These are phyloP conservation scores for Gautieria morchelliformis DNA, from an alignment of 768 basidiomycete species.

Conservation along the genomic window DNA sequence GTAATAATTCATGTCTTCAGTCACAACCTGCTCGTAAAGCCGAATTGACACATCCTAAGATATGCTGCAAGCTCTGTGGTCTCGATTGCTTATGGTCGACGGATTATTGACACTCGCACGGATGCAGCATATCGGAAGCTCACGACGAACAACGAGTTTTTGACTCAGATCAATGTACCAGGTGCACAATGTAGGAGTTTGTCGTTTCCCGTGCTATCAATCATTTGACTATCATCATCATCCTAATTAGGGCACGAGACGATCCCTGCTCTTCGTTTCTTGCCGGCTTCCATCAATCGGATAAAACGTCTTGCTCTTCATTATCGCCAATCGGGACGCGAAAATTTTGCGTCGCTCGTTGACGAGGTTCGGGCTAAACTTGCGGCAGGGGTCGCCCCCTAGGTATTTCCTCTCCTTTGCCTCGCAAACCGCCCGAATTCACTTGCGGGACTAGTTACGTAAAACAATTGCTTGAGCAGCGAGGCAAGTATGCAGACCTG, in stretches of 20 bases:
- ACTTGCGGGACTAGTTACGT: neutral
- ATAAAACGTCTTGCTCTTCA: slow-evolving; percentile 9
- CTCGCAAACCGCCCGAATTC: neutral
- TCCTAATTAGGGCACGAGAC: slow-evolving; percentile 12
- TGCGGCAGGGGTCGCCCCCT: slow-evolving; percentile 9
- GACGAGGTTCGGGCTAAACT: slow-evolving; percentile 11
- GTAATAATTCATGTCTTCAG: neutral
- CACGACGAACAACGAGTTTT: slow-evolving; percentile 4
- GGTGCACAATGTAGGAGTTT: slow-evolving; percentile 10
- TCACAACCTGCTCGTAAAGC: neutral
- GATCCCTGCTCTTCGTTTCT: slow-evolving; percentile 7
- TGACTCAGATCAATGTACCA: slow-evolving; percentile 10
- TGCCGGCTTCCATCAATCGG: slow-evolving; percentile 11
- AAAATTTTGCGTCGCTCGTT: slow-evolving; percentile 8
- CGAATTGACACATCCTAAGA: neutral
- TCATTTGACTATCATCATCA: neutral
- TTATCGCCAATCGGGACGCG: slow-evolving; percentile 5
- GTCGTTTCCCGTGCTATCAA: neutral
- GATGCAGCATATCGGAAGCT: slow-evolving; percentile 10
- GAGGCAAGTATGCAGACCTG: slow-evolving; percentile 6
- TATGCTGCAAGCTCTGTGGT: slow-evolving; percentile 12
- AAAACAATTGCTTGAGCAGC: slow-evolving; percentile 9
- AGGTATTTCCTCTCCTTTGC: neutral
- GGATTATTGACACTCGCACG: slow-evolving; percentile 6
- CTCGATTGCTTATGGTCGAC: slow-evolving; percentile 8